These are phyloP conservation scores for Boechera stricta DNA, from an alignment of 345 rosid species.

Conservation along the genomic window DNA sequence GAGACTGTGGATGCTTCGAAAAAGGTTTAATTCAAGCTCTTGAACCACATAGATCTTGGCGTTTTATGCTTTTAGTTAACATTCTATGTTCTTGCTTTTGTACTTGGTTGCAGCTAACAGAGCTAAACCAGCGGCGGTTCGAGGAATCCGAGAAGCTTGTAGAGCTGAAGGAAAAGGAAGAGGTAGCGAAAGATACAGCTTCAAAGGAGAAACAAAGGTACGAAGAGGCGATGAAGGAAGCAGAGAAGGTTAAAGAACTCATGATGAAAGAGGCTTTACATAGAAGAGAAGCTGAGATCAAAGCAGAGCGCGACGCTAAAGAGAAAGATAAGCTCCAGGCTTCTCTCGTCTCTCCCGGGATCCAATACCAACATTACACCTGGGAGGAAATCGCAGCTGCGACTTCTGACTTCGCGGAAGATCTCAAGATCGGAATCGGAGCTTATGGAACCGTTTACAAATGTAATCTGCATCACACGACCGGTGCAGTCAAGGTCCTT, in stretches of 20 bases:
- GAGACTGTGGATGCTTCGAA: constrained; percentile 80
- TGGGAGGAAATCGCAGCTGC: constrained; percentile 48
- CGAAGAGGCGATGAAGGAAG: constrained; percentile 68
- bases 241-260: constrained; percentile 48
- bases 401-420: constrained; percentile 39
- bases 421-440: constrained; percentile 48
- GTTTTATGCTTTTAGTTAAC: neutral
- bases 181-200: constrained; percentile 58
- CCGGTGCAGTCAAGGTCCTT: constrained; percentile 45
- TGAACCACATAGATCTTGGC: neutral
- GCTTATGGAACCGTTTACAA: constrained; percentile 50
- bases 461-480: constrained; percentile 46
- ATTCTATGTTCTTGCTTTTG: neutral
- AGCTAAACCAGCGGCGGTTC: constrained; percentile 52
- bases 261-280: constrained; percentile 67
- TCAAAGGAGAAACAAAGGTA: constrained; percentile 62
- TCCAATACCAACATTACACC: constrained; percentile 43
- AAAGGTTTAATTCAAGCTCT: constrained; percentile 54
- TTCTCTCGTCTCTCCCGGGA: constrained; percentile 34
- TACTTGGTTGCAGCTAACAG: constrained; percentile 52
- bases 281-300: constrained; percentile 64
- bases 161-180: constrained; percentile 59
- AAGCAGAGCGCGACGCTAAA: constrained; percentile 59
- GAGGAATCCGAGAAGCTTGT: constrained; percentile 66
- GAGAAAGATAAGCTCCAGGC: constrained; percentile 73